Conservation (phyloP, 768 basidiomycete species). For the Suillus tomentosus region DNA sequence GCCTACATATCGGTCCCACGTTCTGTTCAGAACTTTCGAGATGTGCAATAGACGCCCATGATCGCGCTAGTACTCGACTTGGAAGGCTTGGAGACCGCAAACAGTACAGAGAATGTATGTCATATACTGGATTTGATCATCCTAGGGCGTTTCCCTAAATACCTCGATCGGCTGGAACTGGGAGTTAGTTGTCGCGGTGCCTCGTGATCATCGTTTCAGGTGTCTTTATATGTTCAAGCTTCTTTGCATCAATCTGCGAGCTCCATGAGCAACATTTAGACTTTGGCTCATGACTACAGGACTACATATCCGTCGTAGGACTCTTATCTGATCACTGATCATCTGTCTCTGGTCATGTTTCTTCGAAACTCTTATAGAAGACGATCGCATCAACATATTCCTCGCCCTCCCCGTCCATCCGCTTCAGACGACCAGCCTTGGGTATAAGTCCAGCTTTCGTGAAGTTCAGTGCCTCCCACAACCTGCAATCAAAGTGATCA, state of each 20-base stretch:
- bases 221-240: background rate
- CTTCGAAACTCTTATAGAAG: constrained; percentile 75
- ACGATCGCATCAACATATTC: constrained; percentile 90
- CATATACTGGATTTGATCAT: background rate
- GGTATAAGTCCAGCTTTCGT: constrained; percentile 76
- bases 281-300: background rate
- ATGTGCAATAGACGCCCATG: background rate
- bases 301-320: background rate
- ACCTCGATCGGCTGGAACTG: constrained; percentile 1
- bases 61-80: background rate
- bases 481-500: constrained; percentile 36
- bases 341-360: constrained; percentile 15
- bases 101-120: background rate
- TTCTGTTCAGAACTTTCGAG: background rate
- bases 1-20: background rate
- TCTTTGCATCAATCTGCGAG: background rate
- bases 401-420: constrained; percentile 69
- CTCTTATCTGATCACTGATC: constrained; percentile 10
- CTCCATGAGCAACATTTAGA: background rate
- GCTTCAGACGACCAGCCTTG: constrained; percentile 69
- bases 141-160: background rate
- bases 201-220: background rate
- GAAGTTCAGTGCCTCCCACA: constrained; percentile 89
- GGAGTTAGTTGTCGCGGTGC: background rate
- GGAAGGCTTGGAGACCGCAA: background rate